Conservation (phyloP, 2,329 filamentous ascomycete genomes). For the Purpureocillium lavendulum region DNA sequence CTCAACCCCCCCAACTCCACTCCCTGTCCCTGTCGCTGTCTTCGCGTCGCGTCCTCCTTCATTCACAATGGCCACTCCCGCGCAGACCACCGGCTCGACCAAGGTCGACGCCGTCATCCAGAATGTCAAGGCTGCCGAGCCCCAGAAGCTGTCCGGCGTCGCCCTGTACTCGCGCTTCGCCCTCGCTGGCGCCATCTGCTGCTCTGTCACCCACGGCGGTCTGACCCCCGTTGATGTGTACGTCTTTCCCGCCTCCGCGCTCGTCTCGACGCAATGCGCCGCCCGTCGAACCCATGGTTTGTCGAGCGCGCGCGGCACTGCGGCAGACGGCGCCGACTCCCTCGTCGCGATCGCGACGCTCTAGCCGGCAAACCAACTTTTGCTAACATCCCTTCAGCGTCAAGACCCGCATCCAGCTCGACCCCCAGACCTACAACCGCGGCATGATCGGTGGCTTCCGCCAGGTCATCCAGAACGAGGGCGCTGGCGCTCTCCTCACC, state of each 20-base stretch:
- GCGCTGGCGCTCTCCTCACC: conserved; percentile 77
- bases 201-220: conserved; percentile 92
- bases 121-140: conserved; percentile 30
- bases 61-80: conserved; percentile 33
- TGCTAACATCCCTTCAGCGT: conserved; percentile 47
- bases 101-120: conserved; percentile 37
- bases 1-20: conserved; percentile 3
- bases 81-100: conserved; percentile 28
- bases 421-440: conserved; percentile 80
- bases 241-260: conserved; percentile 33
- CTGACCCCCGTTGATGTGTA: conserved; percentile 99
- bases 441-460: conserved; percentile 81
- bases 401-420: conserved; percentile 93
- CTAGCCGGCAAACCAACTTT: too few relatives aligned
- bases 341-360: too few relatives aligned
- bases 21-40: not conserved
- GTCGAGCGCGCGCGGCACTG: too few relatives aligned
- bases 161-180: conserved; percentile 92
- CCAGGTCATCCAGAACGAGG: conserved; percentile 77
- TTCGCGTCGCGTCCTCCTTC: not conserved
- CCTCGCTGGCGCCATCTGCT: conserved; percentile 95
- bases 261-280: too few relatives aligned
- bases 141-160: conserved; percentile 39
- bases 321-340: too few relatives aligned
- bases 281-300: too few relatives aligned